These are phyloP conservation scores for Rhodotorula sp. DNA, from an alignment of 1,284 basidiomycete species.

Conservation along the genomic window DNA sequence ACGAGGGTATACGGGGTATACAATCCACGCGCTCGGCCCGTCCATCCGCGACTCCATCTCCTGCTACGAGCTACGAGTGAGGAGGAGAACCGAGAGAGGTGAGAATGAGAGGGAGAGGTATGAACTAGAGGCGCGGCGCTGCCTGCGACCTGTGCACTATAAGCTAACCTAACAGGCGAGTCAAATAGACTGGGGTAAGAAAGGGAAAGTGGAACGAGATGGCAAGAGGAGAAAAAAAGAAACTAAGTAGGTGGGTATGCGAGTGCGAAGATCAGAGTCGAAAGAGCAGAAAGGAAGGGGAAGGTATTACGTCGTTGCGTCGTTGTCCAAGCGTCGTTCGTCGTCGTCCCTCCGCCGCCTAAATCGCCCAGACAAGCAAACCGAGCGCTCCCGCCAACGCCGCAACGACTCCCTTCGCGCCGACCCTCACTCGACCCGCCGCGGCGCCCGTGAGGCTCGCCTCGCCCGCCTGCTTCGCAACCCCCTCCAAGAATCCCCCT, in stretches of 20 bases:
- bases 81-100: too few species aligned
- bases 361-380: neutral
- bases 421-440: neutral
- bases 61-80: too few species aligned
- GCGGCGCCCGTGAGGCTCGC: conserved; percentile 25
- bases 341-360: too few species aligned
- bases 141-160: too few species aligned
- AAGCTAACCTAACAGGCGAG: too few species aligned
- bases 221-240: too few species aligned
- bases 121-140: too few species aligned
- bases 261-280: neutral
- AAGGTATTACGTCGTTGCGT: neutral
- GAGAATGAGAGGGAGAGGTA: too few species aligned
- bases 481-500: conserved; percentile 35
- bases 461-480: conserved; percentile 39
- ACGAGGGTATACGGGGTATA: too few species aligned
- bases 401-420: neutral
- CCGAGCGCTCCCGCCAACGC: neutral
- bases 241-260: conserved; percentile 1
- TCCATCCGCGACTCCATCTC: too few species aligned
- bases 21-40: too few species aligned
- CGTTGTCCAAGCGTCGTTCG: too few species aligned
- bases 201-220: neutral
- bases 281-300: neutral
- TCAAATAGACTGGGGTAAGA: neutral